Percentiles rank a stretch among this genome's conserved stretches.
Conservation (phyloP, 108 stramenopile genomes). For the Skeletonema potamos region DNA sequence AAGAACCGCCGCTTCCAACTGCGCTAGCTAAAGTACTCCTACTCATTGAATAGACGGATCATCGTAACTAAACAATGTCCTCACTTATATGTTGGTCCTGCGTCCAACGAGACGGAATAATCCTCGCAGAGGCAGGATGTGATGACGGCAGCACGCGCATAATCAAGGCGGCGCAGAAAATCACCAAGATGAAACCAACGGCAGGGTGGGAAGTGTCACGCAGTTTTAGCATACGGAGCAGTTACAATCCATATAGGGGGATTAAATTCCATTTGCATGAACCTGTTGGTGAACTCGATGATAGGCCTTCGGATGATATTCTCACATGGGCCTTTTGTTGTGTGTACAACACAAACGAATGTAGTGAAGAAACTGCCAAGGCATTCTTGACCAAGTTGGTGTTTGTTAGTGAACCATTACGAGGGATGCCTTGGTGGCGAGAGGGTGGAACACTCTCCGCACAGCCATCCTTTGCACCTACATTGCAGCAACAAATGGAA, state of each 20-base stretch:
- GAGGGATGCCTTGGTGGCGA: slow-evolving; percentile 53
- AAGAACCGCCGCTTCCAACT: too few relatives aligned
- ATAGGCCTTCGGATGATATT: slow-evolving; percentile 12
- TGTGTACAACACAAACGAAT: slow-evolving; percentile 48
- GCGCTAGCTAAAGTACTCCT: too few relatives aligned
- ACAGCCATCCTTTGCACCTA: slow-evolving; percentile 68
- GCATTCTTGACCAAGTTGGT: slow-evolving; percentile 71
- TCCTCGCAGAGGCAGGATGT: slow-evolving; percentile 67
- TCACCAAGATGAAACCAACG: slow-evolving; percentile 59
- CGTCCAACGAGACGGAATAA: slow-evolving; percentile 51
- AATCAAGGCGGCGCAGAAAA: slow-evolving; percentile 40
- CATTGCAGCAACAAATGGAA: slow-evolving; percentile 68
- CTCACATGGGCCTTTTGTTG: slow-evolving; percentile 61
- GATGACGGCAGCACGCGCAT: slow-evolving; percentile 47
- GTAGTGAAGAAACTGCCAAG: slow-evolving; percentile 41
- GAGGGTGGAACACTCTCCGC: slow-evolving; percentile 44
- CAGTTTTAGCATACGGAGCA: slow-evolving; percentile 1
- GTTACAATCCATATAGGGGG: slow-evolving; percentile 15
- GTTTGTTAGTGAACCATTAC: slow-evolving; percentile 49
- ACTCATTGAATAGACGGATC: neutral
- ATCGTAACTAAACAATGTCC: neutral
- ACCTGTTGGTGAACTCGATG: neutral
- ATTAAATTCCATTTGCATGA: slow-evolving; percentile 76
- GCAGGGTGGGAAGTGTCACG: slow-evolving; percentile 63
- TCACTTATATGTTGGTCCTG: slow-evolving; percentile 41